These are phyloP conservation scores for Fusarium domesticum DNA, from an alignment of 2,329 filamentous ascomycete genomes.

Conservation along the genomic window DNA sequence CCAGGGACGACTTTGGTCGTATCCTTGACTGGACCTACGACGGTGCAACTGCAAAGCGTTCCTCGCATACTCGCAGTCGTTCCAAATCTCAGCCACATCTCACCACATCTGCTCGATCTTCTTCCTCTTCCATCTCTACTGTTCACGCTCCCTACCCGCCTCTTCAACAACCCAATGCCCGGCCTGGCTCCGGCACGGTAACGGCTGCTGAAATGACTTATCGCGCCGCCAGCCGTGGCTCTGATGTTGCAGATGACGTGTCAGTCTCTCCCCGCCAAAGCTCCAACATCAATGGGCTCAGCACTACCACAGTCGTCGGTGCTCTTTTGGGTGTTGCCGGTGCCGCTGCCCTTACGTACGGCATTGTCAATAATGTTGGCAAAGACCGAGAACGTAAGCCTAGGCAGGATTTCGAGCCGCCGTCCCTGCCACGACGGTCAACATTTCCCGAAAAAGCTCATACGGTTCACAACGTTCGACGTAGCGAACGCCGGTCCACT, in stretches of 20 bases:
- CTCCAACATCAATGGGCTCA: slow-evolving; percentile 42
- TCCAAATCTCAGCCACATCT: slow-evolving; percentile 25
- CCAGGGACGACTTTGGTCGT: slow-evolving; percentile 39
- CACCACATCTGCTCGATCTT: slow-evolving; percentile 18
- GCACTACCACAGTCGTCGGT: slow-evolving; percentile 65
- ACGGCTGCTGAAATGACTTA: slow-evolving; percentile 25
- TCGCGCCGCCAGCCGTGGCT: slow-evolving; percentile 16
- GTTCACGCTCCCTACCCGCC: slow-evolving; percentile 19
- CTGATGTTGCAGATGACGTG: slow-evolving; percentile 19
- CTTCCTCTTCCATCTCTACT: slow-evolving; percentile 22
- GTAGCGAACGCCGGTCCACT: slow-evolving; percentile 17
- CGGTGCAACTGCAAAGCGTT: slow-evolving; percentile 29
- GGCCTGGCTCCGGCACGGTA: slow-evolving; percentile 21
- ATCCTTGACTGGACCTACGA: slow-evolving; percentile 51
- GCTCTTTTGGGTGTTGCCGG: slow-evolving; percentile 77
- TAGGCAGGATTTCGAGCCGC: slow-evolving; percentile 41
- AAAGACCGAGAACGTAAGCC: slow-evolving; percentile 43
- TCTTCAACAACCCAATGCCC: slow-evolving; percentile 14
- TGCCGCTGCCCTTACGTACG: slow-evolving; percentile 62
- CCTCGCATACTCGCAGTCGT: slow-evolving; percentile 15
- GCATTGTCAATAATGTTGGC: slow-evolving; percentile 55
- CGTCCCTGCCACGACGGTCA: slow-evolving; percentile 41
- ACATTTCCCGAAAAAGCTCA: slow-evolving; percentile 46
- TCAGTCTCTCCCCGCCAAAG: slow-evolving; percentile 34
- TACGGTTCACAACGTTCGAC: slow-evolving; percentile 22